Percentiles rank a stretch among this genome's conserved stretches.
phyloP scores from a whole-genome alignment of 352 stramenopile species.

The Peronospora belbahrii region DNA sequence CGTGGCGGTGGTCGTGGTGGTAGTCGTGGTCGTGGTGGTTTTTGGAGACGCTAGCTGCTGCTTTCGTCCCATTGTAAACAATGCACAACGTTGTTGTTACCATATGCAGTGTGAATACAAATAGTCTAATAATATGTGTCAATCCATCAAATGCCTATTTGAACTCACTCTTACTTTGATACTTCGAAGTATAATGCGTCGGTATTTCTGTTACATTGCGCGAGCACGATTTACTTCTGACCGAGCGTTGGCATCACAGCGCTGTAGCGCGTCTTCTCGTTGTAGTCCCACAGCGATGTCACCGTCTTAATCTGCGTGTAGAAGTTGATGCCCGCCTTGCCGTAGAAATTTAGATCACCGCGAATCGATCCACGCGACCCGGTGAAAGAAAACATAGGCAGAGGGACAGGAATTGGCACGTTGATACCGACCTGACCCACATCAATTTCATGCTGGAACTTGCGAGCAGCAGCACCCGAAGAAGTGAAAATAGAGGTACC shows the following conservation, averaged over 20 bases:
- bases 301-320: conserved; percentile 98
- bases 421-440: conserved; percentile 95
- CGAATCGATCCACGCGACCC: conserved; percentile 90
- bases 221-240: conserved; percentile 30
- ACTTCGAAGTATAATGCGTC: conserved; percentile 1
- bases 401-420: conserved; percentile 94
- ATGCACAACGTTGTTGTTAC: neutral
- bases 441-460: conserved; percentile 96
- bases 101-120: conserved; percentile 1
- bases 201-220: conserved; percentile 2
- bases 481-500: conserved; percentile 95
- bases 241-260: conserved; percentile 90
- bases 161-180: conserved; percentile 6
- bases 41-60: conserved; percentile 16
- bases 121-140: neutral
- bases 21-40: conserved; percentile 32
- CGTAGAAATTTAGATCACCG: conserved; percentile 97
- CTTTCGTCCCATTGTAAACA: neutral
- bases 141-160: conserved; percentile 2
- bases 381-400: conserved; percentile 98
- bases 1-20: conserved; percentile 35
- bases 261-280: conserved; percentile 83
- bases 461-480: conserved; percentile 88
- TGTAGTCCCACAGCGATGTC: conserved; percentile 93
- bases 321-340: conserved; percentile 94